Evolutionary conservation across 192 early-diverging fungal genomes (phyloP), one percentile per base, ranked within the genome.

Genomic region (Coemansia sp.): DNA sequence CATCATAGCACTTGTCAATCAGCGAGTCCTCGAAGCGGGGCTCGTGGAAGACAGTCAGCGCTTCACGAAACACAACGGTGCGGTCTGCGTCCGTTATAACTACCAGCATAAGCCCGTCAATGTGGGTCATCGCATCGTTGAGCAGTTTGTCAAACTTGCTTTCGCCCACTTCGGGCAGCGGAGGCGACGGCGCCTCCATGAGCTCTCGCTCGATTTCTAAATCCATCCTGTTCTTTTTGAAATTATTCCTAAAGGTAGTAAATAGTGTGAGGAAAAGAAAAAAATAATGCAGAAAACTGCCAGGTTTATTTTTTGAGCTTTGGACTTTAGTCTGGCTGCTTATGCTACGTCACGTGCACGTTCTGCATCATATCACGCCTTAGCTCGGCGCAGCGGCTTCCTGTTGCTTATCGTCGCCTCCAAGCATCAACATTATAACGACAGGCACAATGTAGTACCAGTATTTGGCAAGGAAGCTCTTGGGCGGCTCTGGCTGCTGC

Each of bases 381-480:
- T 55, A 29, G 67, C 76, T 66, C 23, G 65, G 50, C 12, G 71
- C 41, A 65, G 70, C 67, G 19, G 71, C 77, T 58, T 79, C 77
- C n/a, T 69, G 62, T 55, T 80, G 77, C 0, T 68, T 69, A 45
- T 72, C 72, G 26, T 80, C 82, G 54, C 77, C 78, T 27, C 64
- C 39, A 10, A 85, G 45, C 53, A 83, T 16, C 21, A 83, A 57
- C 38, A 86, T 21, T 8, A 86, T 49, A n/a, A 78, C 58, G 3
- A 86, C 26, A 9, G 85, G 85, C 6, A 86, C 62, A 29, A 84
- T 65, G 64, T 82, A 80, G 69, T 84, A 83, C 85, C 85, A 86
- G 73, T 86, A 86, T 72, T 86, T 86, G 54, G 69, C 75, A 19
- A 86, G 49, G 68, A 86, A 86, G 62, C 79, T 82, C 71, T 78